A percentile compares a stretch with the other conserved stretches of the same genome.
Evolutionary conservation across 2,329 filamentous ascomycete species (phyloP).

Genomic region (Colletotrichum tropicale): DNA sequence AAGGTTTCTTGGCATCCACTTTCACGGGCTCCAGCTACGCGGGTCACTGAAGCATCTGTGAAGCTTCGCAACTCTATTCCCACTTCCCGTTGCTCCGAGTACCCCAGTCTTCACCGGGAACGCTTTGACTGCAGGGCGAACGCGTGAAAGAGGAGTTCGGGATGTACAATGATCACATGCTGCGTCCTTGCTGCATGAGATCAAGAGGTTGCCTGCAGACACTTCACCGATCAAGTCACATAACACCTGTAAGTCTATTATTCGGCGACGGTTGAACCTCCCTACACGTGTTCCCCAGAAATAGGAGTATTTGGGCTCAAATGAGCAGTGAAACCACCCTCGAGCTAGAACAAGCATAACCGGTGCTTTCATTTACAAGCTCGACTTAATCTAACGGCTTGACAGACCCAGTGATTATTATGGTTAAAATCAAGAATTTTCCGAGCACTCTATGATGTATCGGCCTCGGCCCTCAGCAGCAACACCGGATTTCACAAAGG

Average conservation of each 20-base stretch:
- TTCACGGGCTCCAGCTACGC: background rate
- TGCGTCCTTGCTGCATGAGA: background rate
- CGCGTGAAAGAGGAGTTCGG: background rate
- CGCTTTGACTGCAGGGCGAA: background rate
- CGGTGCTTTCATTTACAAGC: background rate
- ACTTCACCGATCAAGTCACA: background rate
- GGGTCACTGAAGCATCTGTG: background rate
- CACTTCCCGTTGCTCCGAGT: background rate
- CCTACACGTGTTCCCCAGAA: no score
- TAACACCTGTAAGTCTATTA: background rate
- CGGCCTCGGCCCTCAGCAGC: background rate
- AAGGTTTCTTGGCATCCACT: background rate
- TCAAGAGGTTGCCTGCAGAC: background rate
- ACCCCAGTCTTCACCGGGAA: background rate
- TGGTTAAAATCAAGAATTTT: background rate
- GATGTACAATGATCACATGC: background rate
- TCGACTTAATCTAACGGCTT: background rate
- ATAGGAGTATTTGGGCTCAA: background rate
- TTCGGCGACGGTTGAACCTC: background rate
- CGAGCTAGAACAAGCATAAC: background rate
- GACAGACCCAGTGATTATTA: background rate
- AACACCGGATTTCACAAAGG: background rate
- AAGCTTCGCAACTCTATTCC: background rate
- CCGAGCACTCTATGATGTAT: background rate
- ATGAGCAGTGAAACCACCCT: background rate